Conservation (phyloP, 1,139 yeast genomes). For the Schwanniomyces etchellsii region DNA sequence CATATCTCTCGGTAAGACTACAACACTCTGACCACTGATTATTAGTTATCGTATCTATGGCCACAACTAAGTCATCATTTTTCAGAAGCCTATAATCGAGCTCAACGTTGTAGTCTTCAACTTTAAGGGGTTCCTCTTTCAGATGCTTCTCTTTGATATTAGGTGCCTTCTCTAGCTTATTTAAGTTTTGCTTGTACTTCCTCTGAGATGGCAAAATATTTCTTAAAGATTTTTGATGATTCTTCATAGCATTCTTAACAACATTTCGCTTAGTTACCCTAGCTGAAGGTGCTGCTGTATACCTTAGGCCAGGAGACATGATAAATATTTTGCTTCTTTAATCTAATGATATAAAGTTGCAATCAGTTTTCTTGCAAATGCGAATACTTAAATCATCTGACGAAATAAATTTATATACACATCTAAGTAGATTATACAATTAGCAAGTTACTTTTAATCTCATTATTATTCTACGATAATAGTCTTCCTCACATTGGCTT, state of each 20-base stretch:
- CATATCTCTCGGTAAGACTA: conserved; percentile 18
- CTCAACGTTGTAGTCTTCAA: conserved; percentile 33
- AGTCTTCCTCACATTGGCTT: conserved; percentile 13
- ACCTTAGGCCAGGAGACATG: conserved; percentile 25
- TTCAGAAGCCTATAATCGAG: conserved; percentile 33
- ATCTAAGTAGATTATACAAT: too few relatives aligned
- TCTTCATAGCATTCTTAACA: conserved; percentile 19
- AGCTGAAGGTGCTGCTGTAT: conserved; percentile 41
- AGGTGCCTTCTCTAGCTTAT: conserved; percentile 2
- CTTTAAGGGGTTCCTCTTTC: conserved; percentile 12
- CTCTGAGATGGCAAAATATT: conserved; percentile 22
- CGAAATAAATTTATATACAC: too few relatives aligned
- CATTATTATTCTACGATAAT: conserved; percentile 9
- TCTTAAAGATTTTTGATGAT: conserved; percentile 17
- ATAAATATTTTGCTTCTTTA: too few relatives aligned
- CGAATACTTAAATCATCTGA: too few relatives aligned
- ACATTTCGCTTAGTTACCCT: conserved; percentile 19
- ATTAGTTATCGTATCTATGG: conserved; percentile 27
- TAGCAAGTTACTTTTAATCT: too few relatives aligned
- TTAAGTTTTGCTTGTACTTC: conserved; percentile 16
- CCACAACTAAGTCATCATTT: conserved; percentile 26
- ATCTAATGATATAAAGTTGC: not conserved
- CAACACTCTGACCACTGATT: conserved; percentile 39
- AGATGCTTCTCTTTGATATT: conserved; percentile 5
- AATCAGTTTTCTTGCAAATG: conserved; percentile 1